These are phyloP conservation scores for Picochlorum sp. DNA, from an alignment of 139 green algal genomes.

Conservation along the genomic window DNA sequence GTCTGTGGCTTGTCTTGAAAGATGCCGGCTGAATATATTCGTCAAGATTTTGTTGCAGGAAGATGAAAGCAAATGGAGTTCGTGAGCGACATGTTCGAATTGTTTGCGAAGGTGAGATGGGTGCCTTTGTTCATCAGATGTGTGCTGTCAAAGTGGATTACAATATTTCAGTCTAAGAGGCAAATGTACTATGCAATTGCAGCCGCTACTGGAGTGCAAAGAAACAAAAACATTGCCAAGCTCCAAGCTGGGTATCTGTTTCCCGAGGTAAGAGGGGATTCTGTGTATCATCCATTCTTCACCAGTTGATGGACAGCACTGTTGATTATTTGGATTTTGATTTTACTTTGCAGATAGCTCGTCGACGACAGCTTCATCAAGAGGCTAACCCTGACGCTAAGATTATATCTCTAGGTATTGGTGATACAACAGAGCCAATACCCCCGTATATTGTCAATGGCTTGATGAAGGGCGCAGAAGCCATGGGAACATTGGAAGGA, in stretches of 20 bases:
- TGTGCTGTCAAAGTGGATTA: no score
- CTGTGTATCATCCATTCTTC: background rate
- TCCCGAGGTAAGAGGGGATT: conserved; percentile 63
- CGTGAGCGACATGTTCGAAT: no score
- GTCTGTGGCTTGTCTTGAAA: no score
- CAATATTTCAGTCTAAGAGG: no score
- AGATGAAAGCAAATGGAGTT: no score
- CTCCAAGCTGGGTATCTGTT: conserved; percentile 98
- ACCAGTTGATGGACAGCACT: background rate
- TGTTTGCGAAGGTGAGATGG: no score
- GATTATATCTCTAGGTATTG: conserved; percentile 96
- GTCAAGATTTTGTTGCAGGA: no score
- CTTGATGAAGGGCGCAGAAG: conserved; percentile 65
- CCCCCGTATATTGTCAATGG: conserved; percentile 71
- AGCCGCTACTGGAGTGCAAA: conserved; percentile 36
- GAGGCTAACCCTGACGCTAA: conserved; percentile 85
- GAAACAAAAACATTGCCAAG: conserved; percentile 96
- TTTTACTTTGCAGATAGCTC: conserved; percentile 64
- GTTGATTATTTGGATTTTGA: background rate
- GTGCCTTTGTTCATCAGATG: no score
- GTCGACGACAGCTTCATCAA: conserved; percentile 79
- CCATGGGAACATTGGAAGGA: conserved; percentile 79
- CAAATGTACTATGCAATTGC: background rate
- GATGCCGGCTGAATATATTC: no score
- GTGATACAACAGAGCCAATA: conserved; percentile 98